Evolutionary conservation across 192 early-diverging fungal species (phyloP).

Genomic region (Mortierella antarctica): DNA sequence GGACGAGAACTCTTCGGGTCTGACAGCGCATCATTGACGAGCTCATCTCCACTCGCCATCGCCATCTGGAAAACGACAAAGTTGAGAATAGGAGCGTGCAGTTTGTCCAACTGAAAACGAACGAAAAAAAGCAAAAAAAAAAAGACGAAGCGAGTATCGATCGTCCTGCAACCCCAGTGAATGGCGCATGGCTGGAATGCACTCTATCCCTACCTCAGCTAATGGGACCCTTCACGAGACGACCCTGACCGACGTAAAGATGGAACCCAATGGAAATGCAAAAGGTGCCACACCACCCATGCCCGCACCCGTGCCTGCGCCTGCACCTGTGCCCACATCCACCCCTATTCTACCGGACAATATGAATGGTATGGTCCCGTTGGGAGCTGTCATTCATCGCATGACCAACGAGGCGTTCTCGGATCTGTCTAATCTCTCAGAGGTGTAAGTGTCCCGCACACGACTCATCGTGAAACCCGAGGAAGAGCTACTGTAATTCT

Average conservation of each 20-base stretch:
- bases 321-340: neutral
- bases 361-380: conserved; percentile 70
- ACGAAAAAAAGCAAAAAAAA: conserved; percentile 4
- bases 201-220: conserved; percentile 23
- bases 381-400: conserved; percentile 68
- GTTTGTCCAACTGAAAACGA: neutral
- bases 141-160: conserved; percentile 1
- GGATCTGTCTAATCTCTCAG: conserved; percentile 73
- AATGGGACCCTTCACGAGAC: conserved; percentile 18
- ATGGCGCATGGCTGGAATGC: conserved; percentile 50
- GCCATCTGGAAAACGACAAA: too few relatives aligned
- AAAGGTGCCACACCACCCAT: conserved; percentile 12
- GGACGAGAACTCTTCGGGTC: too few relatives aligned
- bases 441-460: conserved; percentile 59
- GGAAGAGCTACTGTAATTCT: too few relatives aligned
- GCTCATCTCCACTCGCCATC: too few relatives aligned
- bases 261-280: conserved; percentile 34
- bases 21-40: too few relatives aligned
- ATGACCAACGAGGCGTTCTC: conserved; percentile 73
- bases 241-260: conserved; percentile 25
- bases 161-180: conserved; percentile 2
- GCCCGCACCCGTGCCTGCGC: conserved; percentile 5
- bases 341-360: conserved; percentile 65
- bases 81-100: neutral
- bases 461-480: too few relatives aligned